Base-by-base conservation (phyloP, 768 basidiomycete species). In the Baorangia bicolor region DNA sequence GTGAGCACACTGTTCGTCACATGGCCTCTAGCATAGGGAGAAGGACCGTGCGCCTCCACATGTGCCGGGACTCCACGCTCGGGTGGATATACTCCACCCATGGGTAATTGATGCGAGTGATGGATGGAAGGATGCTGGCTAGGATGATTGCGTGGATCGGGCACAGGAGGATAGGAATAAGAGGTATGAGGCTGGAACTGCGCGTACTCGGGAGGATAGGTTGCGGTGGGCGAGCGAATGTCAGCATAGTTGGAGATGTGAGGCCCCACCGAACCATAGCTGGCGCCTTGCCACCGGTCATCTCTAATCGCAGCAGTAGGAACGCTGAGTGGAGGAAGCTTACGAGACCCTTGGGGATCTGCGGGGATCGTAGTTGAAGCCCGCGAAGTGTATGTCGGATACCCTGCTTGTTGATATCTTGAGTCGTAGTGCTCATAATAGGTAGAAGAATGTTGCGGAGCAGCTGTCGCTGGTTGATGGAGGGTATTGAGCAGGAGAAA, bases 181-280 rank as follows among this genome's bases (percentile, higher is more conserved):
- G 70, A 65, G 1, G 65, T 46, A 25, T 75, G 76, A 28, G 63
- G 69, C 10, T 69, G 70, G 64, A 83, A 85, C 42, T 74, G 69
- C 13, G 77, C 69, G 68, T 85, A 88, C 44, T 77, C 73, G 55
- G 77, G 53, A 23, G 84, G 79, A 69, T 87, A 89, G 23, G 81
- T 79, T 33, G 84, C 81, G 16, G 84, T 80, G 10, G 87, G 84
- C 13, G 86, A 85, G 59, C 86, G 84, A 67, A 87, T 81, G 63
- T 77, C 73, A 46, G 60, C 62, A 41, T 71, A 74, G 51, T 70
- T 72, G 62, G 74, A 65, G 43, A 75, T 58, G 44, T 74, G 74
- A 30, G 70, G 69, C 27, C 68, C 69, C 35, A 73, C 66, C 28
- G 75, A 69, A 35, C 74, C 71, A 37, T 75, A 79, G 33, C 69